phyloP scores from a whole-genome alignment of 2,329 filamentous ascomycete species.

The Cercospora sp. region DNA sequence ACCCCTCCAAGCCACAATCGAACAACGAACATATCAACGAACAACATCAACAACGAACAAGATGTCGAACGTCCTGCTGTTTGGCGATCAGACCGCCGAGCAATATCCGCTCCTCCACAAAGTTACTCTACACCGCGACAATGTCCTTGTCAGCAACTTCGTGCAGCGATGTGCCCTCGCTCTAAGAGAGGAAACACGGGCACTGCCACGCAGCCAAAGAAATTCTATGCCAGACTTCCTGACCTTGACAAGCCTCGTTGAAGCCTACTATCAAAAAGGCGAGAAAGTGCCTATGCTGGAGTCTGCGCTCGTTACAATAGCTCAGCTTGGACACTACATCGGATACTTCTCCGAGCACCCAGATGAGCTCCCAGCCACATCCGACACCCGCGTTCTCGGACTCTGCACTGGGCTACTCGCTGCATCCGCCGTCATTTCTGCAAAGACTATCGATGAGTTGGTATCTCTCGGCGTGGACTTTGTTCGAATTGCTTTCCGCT shows the following conservation, averaged over 20 bases:
- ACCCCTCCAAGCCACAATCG: constrained; percentile 4
- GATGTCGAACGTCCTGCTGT: constrained; percentile 59
- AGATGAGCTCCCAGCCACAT: constrained; percentile 53
- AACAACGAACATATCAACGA: neutral
- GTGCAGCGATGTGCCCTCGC: constrained; percentile 60
- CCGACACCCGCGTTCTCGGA: constrained; percentile 58
- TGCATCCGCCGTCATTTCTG: constrained; percentile 66
- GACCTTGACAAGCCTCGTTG: constrained; percentile 64
- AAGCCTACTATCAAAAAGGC: constrained; percentile 61
- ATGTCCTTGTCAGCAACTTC: constrained; percentile 63
- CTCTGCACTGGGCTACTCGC: constrained; percentile 70
- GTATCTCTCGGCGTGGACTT: constrained; percentile 64
- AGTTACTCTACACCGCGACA: constrained; percentile 51
- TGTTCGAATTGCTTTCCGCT: constrained; percentile 66
- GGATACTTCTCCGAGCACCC: constrained; percentile 60
- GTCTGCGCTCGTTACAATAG: constrained; percentile 63
- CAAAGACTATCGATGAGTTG: constrained; percentile 62
- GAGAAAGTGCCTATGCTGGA: constrained; percentile 64
- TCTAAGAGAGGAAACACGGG: constrained; percentile 61
- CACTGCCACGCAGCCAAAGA: constrained; percentile 59
- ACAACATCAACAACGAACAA: constrained; percentile 13
- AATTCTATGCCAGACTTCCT: constrained; percentile 62
- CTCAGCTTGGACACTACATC: constrained; percentile 69
- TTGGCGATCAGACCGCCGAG: constrained; percentile 71
- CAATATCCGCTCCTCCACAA: constrained; percentile 62